Evolutionary conservation across 352 stramenopile species (phyloP).

Genomic region (Globisporangium cylindrosporum): DNA sequence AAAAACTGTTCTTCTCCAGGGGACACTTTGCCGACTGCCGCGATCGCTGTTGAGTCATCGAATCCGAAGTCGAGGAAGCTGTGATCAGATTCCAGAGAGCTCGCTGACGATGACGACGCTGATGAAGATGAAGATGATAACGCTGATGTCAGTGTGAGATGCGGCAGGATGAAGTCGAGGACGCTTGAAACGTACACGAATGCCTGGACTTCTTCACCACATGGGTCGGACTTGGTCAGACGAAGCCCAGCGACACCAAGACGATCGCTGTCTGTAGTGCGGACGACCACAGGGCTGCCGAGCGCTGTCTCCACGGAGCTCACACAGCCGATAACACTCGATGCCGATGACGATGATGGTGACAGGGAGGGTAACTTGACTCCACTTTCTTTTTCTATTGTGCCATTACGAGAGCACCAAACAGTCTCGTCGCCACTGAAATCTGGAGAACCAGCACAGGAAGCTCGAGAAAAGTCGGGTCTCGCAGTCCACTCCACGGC

Average conservation of each 20-base stretch:
- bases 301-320: neutral
- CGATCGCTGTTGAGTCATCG: neutral
- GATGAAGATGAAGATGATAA: too few relatives aligned
- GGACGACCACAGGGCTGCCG: constrained; percentile 1
- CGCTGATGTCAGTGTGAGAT: neutral
- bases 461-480: neutral
- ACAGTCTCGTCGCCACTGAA: constrained; percentile 3
- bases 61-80: neutral
- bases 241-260: constrained; percentile 1
- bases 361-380: neutral
- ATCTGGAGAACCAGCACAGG: neutral
- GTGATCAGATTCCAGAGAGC: neutral
- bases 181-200: constrained; percentile 9
- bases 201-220: neutral
- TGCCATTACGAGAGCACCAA: constrained; percentile 2
- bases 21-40: constrained; percentile 1
- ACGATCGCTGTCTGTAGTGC: neutral
- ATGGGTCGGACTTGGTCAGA: neutral
- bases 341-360: neutral
- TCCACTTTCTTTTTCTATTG: neutral
- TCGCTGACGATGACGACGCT: neutral
- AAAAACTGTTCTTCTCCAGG: neutral
- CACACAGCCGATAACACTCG: neutral
- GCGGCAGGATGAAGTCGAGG: constrained; percentile 1
- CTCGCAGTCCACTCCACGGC: neutral